Conservation (phyloP, 495 filamentous ascomycete species). For the Friedmanniomyces endolithicus region DNA sequence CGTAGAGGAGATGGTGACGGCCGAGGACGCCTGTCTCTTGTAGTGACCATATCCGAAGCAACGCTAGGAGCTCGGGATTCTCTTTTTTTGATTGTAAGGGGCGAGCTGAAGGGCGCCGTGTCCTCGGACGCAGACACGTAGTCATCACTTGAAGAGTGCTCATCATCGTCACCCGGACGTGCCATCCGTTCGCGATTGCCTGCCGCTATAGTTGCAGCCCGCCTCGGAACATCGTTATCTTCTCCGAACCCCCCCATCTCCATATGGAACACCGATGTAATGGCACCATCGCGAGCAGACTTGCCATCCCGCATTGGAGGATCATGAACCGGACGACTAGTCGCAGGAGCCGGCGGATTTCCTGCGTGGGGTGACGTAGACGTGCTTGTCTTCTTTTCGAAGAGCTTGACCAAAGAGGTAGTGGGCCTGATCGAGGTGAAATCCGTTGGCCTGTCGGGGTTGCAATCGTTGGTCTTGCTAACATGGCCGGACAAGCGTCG, state of each 20-base stretch:
- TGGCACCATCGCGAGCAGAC: slow-evolving; percentile 16
- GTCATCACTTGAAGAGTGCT: slow-evolving; percentile 3
- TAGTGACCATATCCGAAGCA: not conserved
- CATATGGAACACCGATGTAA: slow-evolving; percentile 19
- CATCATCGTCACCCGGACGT: not conserved
- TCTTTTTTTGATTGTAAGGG: not conserved
- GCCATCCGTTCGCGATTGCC: no score
- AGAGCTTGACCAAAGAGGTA: slow-evolving; percentile 47
- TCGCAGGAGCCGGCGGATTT: not conserved
- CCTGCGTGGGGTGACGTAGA: not conserved
- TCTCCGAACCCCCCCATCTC: slow-evolving; percentile 14
- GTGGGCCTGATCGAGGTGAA: slow-evolving; percentile 43
- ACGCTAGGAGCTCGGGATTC: not conserved
- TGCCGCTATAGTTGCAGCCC: not conserved
- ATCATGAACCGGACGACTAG: not conserved
- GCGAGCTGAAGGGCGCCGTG: not conserved
- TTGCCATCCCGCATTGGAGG: slow-evolving; percentile 16
- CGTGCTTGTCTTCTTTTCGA: slow-evolving; percentile 33
- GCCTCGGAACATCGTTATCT: not conserved
- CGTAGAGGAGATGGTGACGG: slow-evolving; percentile 1
- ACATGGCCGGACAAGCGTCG: slow-evolving; percentile 3
- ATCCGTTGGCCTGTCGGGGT: slow-evolving; percentile 29
- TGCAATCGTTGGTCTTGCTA: not conserved
- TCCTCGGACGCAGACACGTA: slow-evolving; percentile 18
- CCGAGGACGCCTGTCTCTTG: not conserved